Base-by-base conservation (phyloP, 75 land plant genomes). In the Picea glauca region DNA sequence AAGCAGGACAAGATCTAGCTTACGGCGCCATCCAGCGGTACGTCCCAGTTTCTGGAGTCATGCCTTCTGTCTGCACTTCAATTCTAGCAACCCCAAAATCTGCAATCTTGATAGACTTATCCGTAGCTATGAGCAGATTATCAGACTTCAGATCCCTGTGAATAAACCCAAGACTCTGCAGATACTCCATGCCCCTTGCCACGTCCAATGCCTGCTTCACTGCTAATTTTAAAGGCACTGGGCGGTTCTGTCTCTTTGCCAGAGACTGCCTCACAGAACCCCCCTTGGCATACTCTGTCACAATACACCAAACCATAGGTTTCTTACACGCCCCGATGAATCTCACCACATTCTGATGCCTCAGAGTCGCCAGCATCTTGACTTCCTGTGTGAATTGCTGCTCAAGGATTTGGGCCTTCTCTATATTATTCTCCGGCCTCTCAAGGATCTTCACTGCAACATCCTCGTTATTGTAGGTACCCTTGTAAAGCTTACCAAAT, bases 1-100 rank as follows among this genome's bases (percentile, higher is more conserved):
- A 67, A 65, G 38, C n/a, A 83, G 60, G 77, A 23, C 58, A 72
- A 23, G 65, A 75, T 75, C 32, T 58, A 30, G 31, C 94, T 88
- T 88, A 92, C 91, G 91, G 91, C 30, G 90, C 91, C 91, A 89
- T 89, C 91, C 91, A 89, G 1, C 91, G 82, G 23, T 89, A 89
- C 30, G 90, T 89, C 33, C 90, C 91, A 4, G 90, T 88, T 80
- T 89, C 90, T 31, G 91, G 91, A 46, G 91, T 89, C 91, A 89
- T 89, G 59, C 91, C 90, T 46, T 89, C 90, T 1, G 84, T 67
- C 62, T 88, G 84, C 74, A 88, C 91, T 75, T 89, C 91, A 74
- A 89, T 88, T 32, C 91, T 79, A 9, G 90, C 91, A 59, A 89
- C 91, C 1, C 91, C 90, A 85, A 89, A 89, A 72, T 89, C 90